Base-by-base conservation (phyloP, 2,329 filamentous ascomycete species). In the Paramyrothecium roridum region DNA sequence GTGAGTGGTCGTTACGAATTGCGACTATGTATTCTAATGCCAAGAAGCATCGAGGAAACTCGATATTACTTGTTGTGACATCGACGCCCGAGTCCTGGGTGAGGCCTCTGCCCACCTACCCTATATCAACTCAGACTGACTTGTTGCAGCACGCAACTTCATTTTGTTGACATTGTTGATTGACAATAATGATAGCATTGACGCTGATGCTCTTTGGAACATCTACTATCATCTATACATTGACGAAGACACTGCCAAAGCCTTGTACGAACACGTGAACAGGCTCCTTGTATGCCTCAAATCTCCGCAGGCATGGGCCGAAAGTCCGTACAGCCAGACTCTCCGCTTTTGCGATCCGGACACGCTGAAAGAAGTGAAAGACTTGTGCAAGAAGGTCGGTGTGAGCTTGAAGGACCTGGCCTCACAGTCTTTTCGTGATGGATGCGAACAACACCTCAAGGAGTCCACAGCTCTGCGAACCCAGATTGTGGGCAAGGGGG, bases 51-150 rank as follows among this genome's bases (percentile, higher is more conserved):
- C 58, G 26, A 65, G 79, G 46, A 74, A 73, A 43, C 65, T 84
- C 4, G 80, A 84, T 58, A 68, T 86, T 47, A 86, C 84, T 2
- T 82, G 76, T 54, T 85, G 82, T 63, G 82, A 86, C 63, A 59
- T 72, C 48, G 73, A 83, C 26, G 67, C 76, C 13, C 74, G 73
- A 19, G 71, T 83, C 52, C 70, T 84, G 50, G 80, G 82, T 82
- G 61, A 52, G 73, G 56, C 22, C 19, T 26, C 17, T 30, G 3
- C 11, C n/a, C 1, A 26, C 11, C n/a, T 1, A 26, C 37, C 12
- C 21, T 13, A 16, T 17, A 46, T 13, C 21, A 37, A 26, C 19
- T 34, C 12, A 12, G 57, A 55, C 53, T 48, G 50, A 56, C 52
- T 17, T 17, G 19, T 3, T 23, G 12, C 45, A 83, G 83, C 81